These are phyloP conservation scores for Aspergillus campestris DNA, from an alignment of 495 filamentous ascomycete genomes.

Conservation along the genomic window DNA sequence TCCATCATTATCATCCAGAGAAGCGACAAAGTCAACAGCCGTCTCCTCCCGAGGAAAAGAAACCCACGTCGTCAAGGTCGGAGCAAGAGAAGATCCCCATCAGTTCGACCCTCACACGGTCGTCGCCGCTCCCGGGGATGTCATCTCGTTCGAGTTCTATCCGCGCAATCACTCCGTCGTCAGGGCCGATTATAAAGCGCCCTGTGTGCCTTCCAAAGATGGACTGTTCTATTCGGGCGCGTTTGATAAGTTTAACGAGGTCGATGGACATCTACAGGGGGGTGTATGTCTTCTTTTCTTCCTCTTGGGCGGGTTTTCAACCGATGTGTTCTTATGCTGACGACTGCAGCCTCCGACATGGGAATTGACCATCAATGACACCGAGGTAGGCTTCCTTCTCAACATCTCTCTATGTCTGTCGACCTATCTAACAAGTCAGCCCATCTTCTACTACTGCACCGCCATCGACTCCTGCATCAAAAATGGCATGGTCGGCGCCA, in stretches of 20 bases:
- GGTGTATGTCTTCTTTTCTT: conserved; percentile 11
- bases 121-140: conserved; percentile 43
- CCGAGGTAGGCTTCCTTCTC: no score
- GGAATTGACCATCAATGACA: conserved; percentile 25
- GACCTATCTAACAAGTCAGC: conserved; percentile 17
- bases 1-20: no score
- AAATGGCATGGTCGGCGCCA: conserved; percentile 38
- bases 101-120: conserved; percentile 45
- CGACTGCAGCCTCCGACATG: conserved; percentile 24
- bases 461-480: conserved; percentile 29
- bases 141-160: conserved; percentile 54
- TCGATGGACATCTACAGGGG: conserved; percentile 22
- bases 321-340: not conserved
- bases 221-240: conserved; percentile 33
- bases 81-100: conserved; percentile 33
- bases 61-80: conserved; percentile 45
- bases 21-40: not conserved
- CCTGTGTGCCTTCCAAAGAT: conserved; percentile 45
- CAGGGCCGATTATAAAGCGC: conserved; percentile 46
- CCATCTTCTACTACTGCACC: conserved; percentile 35
- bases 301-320: not conserved
- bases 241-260: conserved; percentile 22
- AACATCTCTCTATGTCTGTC: no score
- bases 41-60: conserved; percentile 11
- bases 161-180: conserved; percentile 54